Evolutionary conservation across 108 stramenopile genomes (phyloP).

Genomic region (Fragilaria radians): DNA sequence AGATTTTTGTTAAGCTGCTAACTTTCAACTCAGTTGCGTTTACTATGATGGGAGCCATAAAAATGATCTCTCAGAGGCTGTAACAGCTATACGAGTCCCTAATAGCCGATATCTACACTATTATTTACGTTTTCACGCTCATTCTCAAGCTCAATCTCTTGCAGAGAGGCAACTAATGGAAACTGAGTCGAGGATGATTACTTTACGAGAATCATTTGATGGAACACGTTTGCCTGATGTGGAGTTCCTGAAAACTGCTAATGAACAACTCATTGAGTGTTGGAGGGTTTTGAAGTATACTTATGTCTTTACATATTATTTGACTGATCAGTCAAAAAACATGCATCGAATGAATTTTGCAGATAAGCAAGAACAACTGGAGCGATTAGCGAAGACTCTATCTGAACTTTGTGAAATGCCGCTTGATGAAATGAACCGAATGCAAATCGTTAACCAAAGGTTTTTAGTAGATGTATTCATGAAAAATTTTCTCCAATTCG

Average conservation of each 20-base stretch:
- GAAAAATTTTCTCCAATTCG: conserved; percentile 85
- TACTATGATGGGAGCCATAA: neutral
- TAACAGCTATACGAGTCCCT: conserved; percentile 87
- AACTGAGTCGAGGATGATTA: conserved; percentile 88
- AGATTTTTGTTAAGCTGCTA: no score
- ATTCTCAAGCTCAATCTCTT: conserved; percentile 88
- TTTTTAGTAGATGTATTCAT: conserved; percentile 92
- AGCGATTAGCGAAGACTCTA: conserved; percentile 94
- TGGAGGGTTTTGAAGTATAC: conserved; percentile 97
- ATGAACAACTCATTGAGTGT: conserved; percentile 94
- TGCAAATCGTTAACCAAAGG: conserved; percentile 93
- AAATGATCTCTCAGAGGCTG: conserved; percentile 70
- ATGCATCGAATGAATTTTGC: conserved; percentile 93
- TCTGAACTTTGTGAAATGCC: conserved; percentile 81
- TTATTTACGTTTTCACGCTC: conserved; percentile 95
- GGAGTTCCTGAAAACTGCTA: conserved; percentile 95
- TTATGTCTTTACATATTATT: conserved; percentile 91
- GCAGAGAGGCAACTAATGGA: conserved; percentile 81
- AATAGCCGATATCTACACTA: conserved; percentile 98
- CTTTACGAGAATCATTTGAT: conserved; percentile 81
- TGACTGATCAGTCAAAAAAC: conserved; percentile 24
- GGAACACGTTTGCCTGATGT: conserved; percentile 93
- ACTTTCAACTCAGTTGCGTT: neutral
- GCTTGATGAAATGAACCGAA: conserved; percentile 85
- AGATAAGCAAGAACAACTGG: conserved; percentile 97